Evolutionary conservation across 164 flowering plant genomes (phyloP), one percentile per base, ranked within the genome.

Genomic region (Stephania japonica): DNA sequence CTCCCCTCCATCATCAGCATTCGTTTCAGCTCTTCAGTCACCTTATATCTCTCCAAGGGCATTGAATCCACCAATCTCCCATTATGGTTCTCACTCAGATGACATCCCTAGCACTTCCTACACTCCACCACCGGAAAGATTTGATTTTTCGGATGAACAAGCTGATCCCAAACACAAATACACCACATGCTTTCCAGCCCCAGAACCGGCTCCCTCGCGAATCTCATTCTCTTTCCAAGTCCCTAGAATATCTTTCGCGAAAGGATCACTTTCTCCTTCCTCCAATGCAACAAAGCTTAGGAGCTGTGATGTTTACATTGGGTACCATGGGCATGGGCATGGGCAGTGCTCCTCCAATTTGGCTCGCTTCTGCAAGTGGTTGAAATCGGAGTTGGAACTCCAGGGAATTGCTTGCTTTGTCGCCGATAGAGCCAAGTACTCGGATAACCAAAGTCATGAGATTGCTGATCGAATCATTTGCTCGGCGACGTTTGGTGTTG

Each of bases 301-400:
- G 77, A 91, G 97, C 87, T 90, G 94, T 78, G 98, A 94, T 81
- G 97, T 91, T 14, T 94, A 85, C 81, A 86, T 94, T 62, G 98
- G 98, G n/a, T 90, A 73, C 80, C 91, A 89, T 72, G 94, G 94
- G 6, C 91, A 90, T 44, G 84, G 83, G n/a, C n/a, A n/a, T n/a
- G n/a, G n/a, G n/a, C n/a, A n/a, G n/a, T n/a, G n/a, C n/a, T n/a
- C n/a, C 69, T 80, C 89, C 21, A 89, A 85, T 76, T 76, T 94
- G 68, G 75, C 75, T 0, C 83, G 97, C 62, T 87, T 91, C 83
- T 90, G 91, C 70, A 91, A 87, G 83, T 91, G 98, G 98, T 88
- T 91, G 14, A 94, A 90, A 73, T 89, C 97, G 4, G 97, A 94
- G 82, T 87, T 93, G 11, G 95, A 93, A 86, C 81, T 87, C 32